These are phyloP conservation scores for Melanomma pulvis-pyrius DNA, from an alignment of 495 filamentous ascomycete species.

Conservation along the genomic window DNA sequence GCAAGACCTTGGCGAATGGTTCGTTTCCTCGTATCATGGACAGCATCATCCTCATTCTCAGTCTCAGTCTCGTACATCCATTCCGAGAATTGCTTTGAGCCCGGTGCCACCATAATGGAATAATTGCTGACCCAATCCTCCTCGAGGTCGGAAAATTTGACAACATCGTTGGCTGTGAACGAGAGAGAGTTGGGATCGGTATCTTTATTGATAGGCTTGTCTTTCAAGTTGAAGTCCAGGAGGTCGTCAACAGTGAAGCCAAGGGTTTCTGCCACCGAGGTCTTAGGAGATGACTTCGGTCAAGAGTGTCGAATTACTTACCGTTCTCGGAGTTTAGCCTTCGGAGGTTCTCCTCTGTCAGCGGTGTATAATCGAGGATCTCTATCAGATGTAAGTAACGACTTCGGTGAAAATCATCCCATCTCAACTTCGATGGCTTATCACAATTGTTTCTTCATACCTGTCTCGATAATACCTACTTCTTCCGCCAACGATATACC, in stretches of 20 bases:
- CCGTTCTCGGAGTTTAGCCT: not conserved
- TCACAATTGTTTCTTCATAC: not conserved
- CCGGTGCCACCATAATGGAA: not conserved
- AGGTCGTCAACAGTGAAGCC: not conserved
- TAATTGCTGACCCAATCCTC: not conserved
- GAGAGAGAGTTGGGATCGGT: not conserved
- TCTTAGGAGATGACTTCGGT: not conserved
- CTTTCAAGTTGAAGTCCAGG: not conserved
- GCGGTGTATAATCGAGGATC: not conserved
- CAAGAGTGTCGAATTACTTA: not conserved
- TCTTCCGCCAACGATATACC: not conserved
- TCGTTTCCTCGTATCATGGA: no score
- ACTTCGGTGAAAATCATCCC: not conserved
- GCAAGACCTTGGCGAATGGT: no score
- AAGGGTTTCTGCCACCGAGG: not conserved
- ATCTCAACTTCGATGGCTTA: no score
- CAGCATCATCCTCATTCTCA: not conserved
- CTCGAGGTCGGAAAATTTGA: not conserved
- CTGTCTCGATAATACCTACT: not conserved
- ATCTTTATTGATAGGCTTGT: not conserved
- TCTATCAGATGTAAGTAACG: not conserved
- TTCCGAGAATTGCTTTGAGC: not conserved
- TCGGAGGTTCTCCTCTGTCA: constrained; percentile 1
- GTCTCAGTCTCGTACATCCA: not conserved
- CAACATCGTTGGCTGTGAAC: not conserved